Conservation (phyloP, 352 stramenopile species). For the Globisporangium spinosum region DNA sequence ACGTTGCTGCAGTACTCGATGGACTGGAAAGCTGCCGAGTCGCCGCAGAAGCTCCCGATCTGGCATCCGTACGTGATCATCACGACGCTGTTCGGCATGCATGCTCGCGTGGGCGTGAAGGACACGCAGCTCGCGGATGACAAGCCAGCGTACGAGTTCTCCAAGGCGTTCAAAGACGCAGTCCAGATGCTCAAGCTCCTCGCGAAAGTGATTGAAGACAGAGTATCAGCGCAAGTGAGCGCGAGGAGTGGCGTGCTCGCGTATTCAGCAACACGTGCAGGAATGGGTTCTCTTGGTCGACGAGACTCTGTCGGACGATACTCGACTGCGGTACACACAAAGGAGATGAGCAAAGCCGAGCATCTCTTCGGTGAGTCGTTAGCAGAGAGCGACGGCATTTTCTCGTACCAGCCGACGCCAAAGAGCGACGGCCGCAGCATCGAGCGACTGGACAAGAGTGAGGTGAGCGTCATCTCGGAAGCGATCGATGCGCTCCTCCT, state of each 20-base stretch:
- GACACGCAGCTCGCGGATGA: conserved; percentile 72
- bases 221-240: conserved; percentile 55
- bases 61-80: conserved; percentile 85
- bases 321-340: conserved; percentile 59
- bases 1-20: conserved; percentile 64
- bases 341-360: conserved; percentile 67
- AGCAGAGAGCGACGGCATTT: conserved; percentile 17
- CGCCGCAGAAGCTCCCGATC: conserved; percentile 70
- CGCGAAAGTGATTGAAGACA: conserved; percentile 62
- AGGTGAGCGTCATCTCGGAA: conserved; percentile 27
- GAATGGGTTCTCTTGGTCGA: conserved; percentile 18
- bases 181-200: conserved; percentile 85
- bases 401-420: conserved; percentile 12
- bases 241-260: conserved; percentile 56
- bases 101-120: conserved; percentile 74
- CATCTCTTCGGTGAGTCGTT: conserved; percentile 44
- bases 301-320: conserved; percentile 67
- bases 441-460: conserved; percentile 13
- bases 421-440: neutral
- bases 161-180: conserved; percentile 68
- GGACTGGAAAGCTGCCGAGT: conserved; percentile 73
- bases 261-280: conserved; percentile 29
- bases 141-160: conserved; percentile 56
- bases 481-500: conserved; percentile 35
- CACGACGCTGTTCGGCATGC: conserved; percentile 83